Percentiles rank a stretch among this genome's conserved stretches.
Conservation (phyloP, 257 asterid genomes). For the Nicotiana noctiflora region DNA sequence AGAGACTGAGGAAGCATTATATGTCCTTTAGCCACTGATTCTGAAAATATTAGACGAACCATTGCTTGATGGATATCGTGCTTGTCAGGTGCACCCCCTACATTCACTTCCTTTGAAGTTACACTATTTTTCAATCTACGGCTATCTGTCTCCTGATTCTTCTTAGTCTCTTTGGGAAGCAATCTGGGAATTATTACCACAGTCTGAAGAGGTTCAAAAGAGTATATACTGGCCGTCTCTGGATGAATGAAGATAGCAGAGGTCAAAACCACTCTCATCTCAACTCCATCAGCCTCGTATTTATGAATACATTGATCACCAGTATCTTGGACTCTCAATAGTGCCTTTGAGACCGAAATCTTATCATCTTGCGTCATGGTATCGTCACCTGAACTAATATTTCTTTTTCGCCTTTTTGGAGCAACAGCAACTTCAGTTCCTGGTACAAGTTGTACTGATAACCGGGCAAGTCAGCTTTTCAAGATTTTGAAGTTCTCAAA, state of each 20-base stretch:
- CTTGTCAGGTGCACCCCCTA: conserved; percentile 30
- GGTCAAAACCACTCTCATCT: conserved; percentile 64
- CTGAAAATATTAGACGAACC: conserved; percentile 51
- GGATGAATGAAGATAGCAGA: conserved; percentile 75
- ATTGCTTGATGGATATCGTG: conserved; percentile 32
- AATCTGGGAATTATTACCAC: conserved; percentile 56
- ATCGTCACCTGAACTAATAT: conserved; percentile 22
- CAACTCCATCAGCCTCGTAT: conserved; percentile 40
- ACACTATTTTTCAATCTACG: conserved; percentile 33
- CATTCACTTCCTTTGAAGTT: conserved; percentile 43
- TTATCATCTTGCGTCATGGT: conserved; percentile 33
- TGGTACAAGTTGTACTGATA: conserved; percentile 89
- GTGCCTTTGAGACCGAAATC: conserved; percentile 42
- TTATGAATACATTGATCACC: conserved; percentile 40
- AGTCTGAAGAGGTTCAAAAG: conserved; percentile 51
- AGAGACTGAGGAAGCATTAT: conserved; percentile 77
- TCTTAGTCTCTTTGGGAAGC: conserved; percentile 36
- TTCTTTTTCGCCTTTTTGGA: conserved; percentile 75
- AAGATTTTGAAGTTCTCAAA: not conserved
- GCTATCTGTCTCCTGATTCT: conserved; percentile 23
- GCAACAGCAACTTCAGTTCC: conserved; percentile 96
- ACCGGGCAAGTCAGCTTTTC: conserved; percentile 26
- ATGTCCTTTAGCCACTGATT: conserved; percentile 87
- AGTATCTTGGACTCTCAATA: conserved; percentile 68
- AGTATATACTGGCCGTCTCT: conserved; percentile 65